Percentiles rank a stretch among this genome's conserved stretches.
Conservation (phyloP, 1,139 yeast genomes). For the Yamadazyma sp. region DNA sequence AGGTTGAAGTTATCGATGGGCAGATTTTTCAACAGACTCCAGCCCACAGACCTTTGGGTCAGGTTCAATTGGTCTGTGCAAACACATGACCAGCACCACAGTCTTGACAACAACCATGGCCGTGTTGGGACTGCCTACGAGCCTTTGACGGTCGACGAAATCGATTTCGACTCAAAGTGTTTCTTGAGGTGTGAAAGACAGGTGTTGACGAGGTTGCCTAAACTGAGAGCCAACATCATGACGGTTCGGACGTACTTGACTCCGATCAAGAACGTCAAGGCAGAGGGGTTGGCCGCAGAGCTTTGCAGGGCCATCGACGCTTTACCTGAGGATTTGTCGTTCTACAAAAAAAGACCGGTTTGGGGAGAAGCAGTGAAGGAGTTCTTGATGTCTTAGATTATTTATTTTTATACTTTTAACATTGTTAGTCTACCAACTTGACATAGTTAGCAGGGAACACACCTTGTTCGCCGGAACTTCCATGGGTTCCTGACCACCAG, state of each 20-base stretch:
- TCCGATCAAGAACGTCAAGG: constrained; percentile 34
- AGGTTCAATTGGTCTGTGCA: constrained; percentile 46
- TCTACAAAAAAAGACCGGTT: constrained; percentile 56
- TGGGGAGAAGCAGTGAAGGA: constrained; percentile 68
- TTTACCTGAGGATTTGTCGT: constrained; percentile 57
- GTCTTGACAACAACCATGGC: constrained; percentile 33
- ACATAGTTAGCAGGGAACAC: constrained; percentile 93
- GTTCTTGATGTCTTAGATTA: constrained; percentile 26
- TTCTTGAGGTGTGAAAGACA: constrained; percentile 45
- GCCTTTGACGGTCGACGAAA: constrained; percentile 24
- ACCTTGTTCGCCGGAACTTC: constrained; percentile 68
- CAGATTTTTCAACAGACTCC: constrained; percentile 37
- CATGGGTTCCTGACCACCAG: constrained; percentile 90
- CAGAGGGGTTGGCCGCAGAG: constrained; percentile 40
- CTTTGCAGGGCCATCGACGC: constrained; percentile 59
- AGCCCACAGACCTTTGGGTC: constrained; percentile 40
- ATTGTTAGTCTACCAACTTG: constrained; percentile 27
- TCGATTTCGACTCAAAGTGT: constrained; percentile 38
- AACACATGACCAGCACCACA: constrained; percentile 29
- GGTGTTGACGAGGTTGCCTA: constrained; percentile 38
- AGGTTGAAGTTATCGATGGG: constrained; percentile 38
- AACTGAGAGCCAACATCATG: constrained; percentile 39
- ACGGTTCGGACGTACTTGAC: constrained; percentile 43
- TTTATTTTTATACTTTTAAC: constrained; percentile 2
- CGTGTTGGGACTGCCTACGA: constrained; percentile 29